A percentile compares a stretch with the other conserved stretches of the same genome.
Evolutionary conservation across 192 early-diverging fungal genomes (phyloP).

Genomic region (Dispira simplex): DNA sequence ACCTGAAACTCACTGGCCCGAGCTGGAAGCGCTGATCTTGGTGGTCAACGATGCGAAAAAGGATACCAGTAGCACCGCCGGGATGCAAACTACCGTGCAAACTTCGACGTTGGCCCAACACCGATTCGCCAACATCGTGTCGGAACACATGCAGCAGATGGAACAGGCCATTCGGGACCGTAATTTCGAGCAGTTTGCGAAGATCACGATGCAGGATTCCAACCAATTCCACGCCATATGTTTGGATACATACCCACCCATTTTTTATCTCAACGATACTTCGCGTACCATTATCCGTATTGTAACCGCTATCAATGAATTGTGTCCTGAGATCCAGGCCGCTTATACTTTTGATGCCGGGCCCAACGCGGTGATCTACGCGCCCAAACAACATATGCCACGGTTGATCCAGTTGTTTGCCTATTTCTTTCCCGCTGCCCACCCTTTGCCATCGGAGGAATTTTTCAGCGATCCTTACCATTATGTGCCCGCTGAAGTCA

Average conservation of each 20-base stretch:
- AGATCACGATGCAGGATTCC: constrained; percentile 93
- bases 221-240: constrained; percentile 99
- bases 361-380: constrained; percentile 96
- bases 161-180: constrained; percentile 59
- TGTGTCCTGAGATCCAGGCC: constrained; percentile 38
- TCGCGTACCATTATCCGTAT: constrained; percentile 76
- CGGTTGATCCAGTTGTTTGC: constrained; percentile 76
- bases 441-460: constrained; percentile 13
- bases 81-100: constrained; percentile 95
- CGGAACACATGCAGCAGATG: constrained; percentile 80
- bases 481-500: constrained; percentile 16
- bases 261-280: constrained; percentile 95
- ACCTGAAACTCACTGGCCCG: constrained; percentile 82
- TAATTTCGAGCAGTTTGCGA: constrained; percentile 86
- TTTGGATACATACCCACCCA: constrained; percentile 96
- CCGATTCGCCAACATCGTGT: constrained; percentile 75
- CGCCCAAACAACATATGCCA: constrained; percentile 58
- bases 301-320: constrained; percentile 71
- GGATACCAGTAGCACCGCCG: constrained; percentile 75
- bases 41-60: constrained; percentile 91
- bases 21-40: constrained; percentile 87
- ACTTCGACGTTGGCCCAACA: constrained; percentile 76
- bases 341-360: constrained; percentile 99
- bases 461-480: constrained; percentile 42
- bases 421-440: constrained; percentile 63